A percentile compares a stretch with the other conserved stretches of the same genome.
Evolutionary conservation across 805 yeast genomes (phyloP).

Genomic region (Zygosaccharomyces siamensis): DNA sequence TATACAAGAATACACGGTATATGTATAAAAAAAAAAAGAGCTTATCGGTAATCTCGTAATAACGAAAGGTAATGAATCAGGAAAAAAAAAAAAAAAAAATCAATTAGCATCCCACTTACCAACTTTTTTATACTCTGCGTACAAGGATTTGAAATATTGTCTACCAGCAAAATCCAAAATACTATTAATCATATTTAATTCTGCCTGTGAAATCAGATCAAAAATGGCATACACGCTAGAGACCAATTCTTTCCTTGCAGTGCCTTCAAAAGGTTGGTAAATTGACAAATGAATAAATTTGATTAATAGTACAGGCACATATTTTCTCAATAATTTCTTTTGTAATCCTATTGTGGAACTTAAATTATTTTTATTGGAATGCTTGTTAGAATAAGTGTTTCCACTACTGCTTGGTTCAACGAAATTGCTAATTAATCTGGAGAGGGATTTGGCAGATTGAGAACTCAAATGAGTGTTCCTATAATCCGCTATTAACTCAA

Average conservation of each 20-base stretch:
- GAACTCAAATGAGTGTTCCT: conserved; percentile 20
- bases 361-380: conserved; percentile 37
- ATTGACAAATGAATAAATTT: conserved; percentile 55
- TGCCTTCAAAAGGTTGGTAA: conserved; percentile 42
- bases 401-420: conserved; percentile 58
- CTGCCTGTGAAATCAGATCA: conserved; percentile 64
- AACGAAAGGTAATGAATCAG: background rate
- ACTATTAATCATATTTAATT: conserved; percentile 56
- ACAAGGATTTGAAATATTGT: conserved; percentile 59
- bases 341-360: conserved; percentile 52
- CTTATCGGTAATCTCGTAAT: background rate
- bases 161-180: conserved; percentile 67
- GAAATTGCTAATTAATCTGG: conserved; percentile 58
- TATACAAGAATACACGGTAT: conserved; percentile 3
- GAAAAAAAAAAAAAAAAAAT: background rate
- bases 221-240: conserved; percentile 59
- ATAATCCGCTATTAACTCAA: conserved; percentile 42
- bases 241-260: conserved; percentile 45
- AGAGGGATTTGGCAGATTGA: conserved; percentile 43
- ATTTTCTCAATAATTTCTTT: conserved; percentile 58
- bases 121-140: conserved; percentile 63
- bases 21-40: background rate
- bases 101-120: conserved; percentile 70
- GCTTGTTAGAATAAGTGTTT: conserved; percentile 22
- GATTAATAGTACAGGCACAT: conserved; percentile 53